phyloP scores from a whole-genome alignment of 495 filamentous ascomycete genomes.

The Penicillium mononematosum region DNA sequence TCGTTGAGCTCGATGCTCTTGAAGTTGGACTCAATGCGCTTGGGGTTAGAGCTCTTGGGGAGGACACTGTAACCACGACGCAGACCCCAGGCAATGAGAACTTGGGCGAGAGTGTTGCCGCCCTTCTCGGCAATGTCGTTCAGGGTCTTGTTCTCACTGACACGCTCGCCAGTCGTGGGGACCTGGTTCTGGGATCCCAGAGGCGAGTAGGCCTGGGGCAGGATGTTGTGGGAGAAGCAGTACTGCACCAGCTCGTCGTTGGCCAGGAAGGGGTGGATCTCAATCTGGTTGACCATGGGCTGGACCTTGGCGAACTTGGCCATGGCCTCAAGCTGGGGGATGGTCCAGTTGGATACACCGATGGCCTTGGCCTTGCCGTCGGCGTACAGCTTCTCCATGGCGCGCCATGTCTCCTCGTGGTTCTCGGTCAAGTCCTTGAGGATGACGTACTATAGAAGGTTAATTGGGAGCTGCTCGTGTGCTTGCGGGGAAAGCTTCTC shows the following conservation, averaged over 20 bases:
- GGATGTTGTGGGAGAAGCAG: slow-evolving; percentile 69
- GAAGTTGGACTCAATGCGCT: slow-evolving; percentile 65
- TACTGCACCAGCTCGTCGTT: slow-evolving; percentile 65
- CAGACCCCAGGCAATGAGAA: slow-evolving; percentile 68
- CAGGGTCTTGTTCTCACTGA: slow-evolving; percentile 58
- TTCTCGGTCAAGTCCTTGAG: slow-evolving; percentile 62
- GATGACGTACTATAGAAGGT: slow-evolving; percentile 42
- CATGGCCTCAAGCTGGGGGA: slow-evolving; percentile 65
- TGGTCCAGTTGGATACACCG: slow-evolving; percentile 84
- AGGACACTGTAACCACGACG: slow-evolving; percentile 70
- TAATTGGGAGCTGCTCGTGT: slow-evolving; percentile 49
- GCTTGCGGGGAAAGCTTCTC: slow-evolving; percentile 21
- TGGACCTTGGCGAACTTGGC: slow-evolving; percentile 62
- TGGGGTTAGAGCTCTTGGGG: slow-evolving; percentile 65
- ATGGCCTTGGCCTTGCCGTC: slow-evolving; percentile 73
- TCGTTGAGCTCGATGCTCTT: slow-evolving; percentile 57
- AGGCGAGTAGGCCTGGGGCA: slow-evolving; percentile 72
- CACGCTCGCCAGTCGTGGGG: slow-evolving; percentile 64
- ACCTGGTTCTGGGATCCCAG: slow-evolving; percentile 63
- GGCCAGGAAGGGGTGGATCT: slow-evolving; percentile 92
- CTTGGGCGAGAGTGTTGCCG: slow-evolving; percentile 62
- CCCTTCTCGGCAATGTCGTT: slow-evolving; percentile 61
- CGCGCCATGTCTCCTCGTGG: slow-evolving; percentile 72
- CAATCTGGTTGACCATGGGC: slow-evolving; percentile 85
- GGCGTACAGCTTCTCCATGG: slow-evolving; percentile 73